These are phyloP conservation scores for Boletus insuetus DNA, from an alignment of 768 basidiomycete species.

Conservation along the genomic window DNA sequence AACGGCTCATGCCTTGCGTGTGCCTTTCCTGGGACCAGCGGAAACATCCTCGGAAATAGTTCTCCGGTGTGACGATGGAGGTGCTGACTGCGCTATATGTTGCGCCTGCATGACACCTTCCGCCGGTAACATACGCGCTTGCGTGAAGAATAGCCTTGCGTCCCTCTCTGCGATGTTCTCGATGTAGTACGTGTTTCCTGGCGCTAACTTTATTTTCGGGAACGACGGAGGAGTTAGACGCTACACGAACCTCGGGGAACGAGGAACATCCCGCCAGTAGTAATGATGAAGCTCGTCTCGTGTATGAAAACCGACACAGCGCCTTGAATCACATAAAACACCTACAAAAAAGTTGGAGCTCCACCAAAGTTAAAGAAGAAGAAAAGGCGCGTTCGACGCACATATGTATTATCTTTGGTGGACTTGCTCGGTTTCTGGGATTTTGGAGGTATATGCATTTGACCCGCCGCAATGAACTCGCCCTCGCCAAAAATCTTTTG, in stretches of 20 bases:
- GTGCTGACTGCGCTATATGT: constrained; percentile 29
- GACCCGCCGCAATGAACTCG: constrained; percentile 88
- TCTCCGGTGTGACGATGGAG: constrained; percentile 29
- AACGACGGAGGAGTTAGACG: background rate
- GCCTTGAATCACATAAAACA: constrained; percentile 83
- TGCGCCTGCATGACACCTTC: constrained; percentile 27
- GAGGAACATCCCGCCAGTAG: constrained; percentile 83
- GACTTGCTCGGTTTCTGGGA: constrained; percentile 84
- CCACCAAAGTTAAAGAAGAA: background rate
- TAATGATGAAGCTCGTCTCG: constrained; percentile 71
- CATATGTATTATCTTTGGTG: constrained; percentile 92
- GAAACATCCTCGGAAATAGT: constrained; percentile 24
- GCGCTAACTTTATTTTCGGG: background rate
- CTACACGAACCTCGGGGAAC: constrained; percentile 77
- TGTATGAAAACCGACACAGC: constrained; percentile 86
- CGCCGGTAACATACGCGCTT: constrained; percentile 58
- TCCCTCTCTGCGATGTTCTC: constrained; percentile 81
- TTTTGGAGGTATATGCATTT: constrained; percentile 75
- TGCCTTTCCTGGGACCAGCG: constrained; percentile 10
- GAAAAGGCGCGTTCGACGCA: constrained; percentile 37
- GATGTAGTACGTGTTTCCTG: constrained; percentile 90
- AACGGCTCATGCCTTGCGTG: constrained; percentile 15
- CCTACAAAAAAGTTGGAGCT: constrained; percentile 34
- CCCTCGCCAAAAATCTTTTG: constrained; percentile 92
- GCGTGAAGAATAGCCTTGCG: constrained; percentile 87